Evolutionary conservation across 768 basidiomycete genomes (phyloP), one percentile per base, ranked within the genome.

Genomic region (Paxillus involutus): DNA sequence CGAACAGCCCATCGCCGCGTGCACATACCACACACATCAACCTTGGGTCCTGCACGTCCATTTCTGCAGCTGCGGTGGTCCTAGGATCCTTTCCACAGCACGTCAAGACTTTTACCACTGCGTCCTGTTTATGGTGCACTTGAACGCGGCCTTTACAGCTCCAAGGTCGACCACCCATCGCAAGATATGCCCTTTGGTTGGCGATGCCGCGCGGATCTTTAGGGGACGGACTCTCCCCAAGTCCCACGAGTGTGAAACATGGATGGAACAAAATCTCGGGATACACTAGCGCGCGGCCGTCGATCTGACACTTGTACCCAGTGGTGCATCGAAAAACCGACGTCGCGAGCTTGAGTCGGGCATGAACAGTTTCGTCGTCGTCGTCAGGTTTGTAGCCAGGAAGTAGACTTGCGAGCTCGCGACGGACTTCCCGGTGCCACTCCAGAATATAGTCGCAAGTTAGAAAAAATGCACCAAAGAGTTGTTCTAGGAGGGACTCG

Each of bases 191-290:
- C 36, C 59, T 64, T 32, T 32, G 32, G 32, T 32, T 32, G 32
- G 32, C 32, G 32, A 32, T 11, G 32, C 60, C 58, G 6, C 36
- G 40, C 24, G 12, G 57, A n/a, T 40, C 47, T 47, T 46, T 26
- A 6, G 49, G 44, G 17, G 57, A 43, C 2, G 53, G 53, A 26
- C 44, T 52, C 14, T 49, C 56, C 41, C 19, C 49, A 45, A 59
- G 69, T 42, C 66, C 67, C 13, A 32, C 2, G 3, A 32, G 32
- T 32, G 32, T 32, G 39, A 69, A 69, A 57, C 66, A 68, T 4
- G 65, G 65, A 51, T 68, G 66, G 37, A 56, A 68, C 45, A 67
- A 52, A 44, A 67, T 59, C 21, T 68, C 66, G 9, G 65, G 67
- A 49, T 68, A 68, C 1, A 51, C 10, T 47, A 68, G 42, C 9